Evolutionary conservation across 2,329 filamentous ascomycete species (phyloP).

Genomic region (Chrysoporthe puriensis): DNA sequence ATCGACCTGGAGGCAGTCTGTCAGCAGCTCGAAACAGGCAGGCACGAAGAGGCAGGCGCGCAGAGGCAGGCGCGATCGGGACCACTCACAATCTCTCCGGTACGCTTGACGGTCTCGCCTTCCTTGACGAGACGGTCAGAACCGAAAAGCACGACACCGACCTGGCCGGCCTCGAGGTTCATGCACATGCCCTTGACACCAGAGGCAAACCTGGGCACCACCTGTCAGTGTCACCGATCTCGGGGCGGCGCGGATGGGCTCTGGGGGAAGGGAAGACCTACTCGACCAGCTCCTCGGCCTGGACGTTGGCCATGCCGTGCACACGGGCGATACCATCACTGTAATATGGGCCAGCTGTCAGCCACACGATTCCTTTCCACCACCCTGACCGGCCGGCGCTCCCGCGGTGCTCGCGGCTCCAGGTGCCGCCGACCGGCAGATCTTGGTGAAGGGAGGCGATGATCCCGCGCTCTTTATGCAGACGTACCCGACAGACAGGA

Average conservation of each 20-base stretch:
- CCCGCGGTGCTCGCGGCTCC: constrained; percentile 1
- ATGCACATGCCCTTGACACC: constrained; percentile 99
- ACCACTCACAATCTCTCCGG: constrained; percentile 90
- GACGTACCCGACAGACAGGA: constrained; percentile 97
- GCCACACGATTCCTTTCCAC: constrained; percentile 21
- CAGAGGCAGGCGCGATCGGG: no score
- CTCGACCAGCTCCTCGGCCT: constrained; percentile 99
- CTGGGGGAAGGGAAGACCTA: constrained; percentile 58
- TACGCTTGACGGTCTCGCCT: constrained; percentile 99
- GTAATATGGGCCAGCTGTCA: constrained; percentile 40
- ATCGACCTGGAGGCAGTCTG: constrained; percentile 71
- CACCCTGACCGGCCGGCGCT: not conserved
- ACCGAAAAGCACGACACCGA: constrained; percentile 99
- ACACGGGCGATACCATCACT: constrained; percentile 99
- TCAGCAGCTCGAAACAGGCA: constrained; percentile 33
- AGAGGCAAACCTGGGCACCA: constrained; percentile 80
- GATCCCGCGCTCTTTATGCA: constrained; percentile 1
- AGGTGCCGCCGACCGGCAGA: not conserved
- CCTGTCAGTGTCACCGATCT: constrained; percentile 29
- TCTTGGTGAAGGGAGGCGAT: not conserved
- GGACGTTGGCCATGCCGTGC: constrained; percentile 99
- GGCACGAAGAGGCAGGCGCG: not conserved
- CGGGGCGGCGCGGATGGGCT: constrained; percentile 19
- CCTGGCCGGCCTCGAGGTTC: constrained; percentile 99
- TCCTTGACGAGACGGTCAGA: constrained; percentile 99